Evolutionary conservation across 2,329 filamentous ascomycete species (phyloP).

Genomic region (Raffaelea arxii): DNA sequence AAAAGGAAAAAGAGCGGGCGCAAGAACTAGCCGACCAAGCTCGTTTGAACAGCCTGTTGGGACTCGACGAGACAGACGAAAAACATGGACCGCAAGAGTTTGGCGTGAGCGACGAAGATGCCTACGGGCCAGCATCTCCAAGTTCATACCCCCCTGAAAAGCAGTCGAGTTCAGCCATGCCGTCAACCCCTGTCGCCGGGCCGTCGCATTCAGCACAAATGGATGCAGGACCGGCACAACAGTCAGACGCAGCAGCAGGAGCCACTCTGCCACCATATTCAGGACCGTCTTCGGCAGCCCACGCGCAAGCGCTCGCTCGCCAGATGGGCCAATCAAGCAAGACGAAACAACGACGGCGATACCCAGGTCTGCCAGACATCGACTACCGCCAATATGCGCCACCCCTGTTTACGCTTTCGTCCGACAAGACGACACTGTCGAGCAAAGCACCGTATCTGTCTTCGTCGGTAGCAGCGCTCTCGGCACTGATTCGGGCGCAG

Average conservation of each 20-base stretch:
- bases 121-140: background rate
- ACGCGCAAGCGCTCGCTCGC: conserved; percentile 11
- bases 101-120: background rate
- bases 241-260: background rate
- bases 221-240: background rate
- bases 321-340: conserved; percentile 5
- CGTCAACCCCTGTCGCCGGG: background rate
- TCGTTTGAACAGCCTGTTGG: too few relatives aligned
- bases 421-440: conserved; percentile 36
- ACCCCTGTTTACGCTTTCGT: conserved; percentile 39
- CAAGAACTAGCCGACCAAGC: too few relatives aligned
- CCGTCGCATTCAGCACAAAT: background rate
- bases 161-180: background rate
- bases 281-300: conserved; percentile 15
- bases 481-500: conserved; percentile 35
- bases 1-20: too few relatives aligned
- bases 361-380: conserved; percentile 36
- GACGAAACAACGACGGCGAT: conserved; percentile 19
- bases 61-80: too few relatives aligned
- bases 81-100: background rate
- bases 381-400: conserved; percentile 45
- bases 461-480: conserved; percentile 32
- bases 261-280: conserved; percentile 24
- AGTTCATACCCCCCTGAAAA: background rate
- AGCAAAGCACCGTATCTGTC: conserved; percentile 39